Conservation (phyloP, 2,329 filamentous ascomycete species). For the Penicillium paneum region DNA sequence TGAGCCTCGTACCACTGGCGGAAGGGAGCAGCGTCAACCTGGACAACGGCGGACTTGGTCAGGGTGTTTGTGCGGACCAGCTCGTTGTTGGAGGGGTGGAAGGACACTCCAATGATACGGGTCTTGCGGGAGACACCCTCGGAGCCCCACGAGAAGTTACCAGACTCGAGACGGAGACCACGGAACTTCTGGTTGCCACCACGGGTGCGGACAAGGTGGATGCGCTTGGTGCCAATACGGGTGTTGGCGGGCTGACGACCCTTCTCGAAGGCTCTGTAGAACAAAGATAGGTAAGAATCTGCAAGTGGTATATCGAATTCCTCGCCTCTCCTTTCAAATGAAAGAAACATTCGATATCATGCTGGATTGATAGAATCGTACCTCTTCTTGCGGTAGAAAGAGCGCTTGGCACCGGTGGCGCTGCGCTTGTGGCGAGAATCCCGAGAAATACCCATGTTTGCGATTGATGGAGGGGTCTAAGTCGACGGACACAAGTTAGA, state of each 20-base stretch:
- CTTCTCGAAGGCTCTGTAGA: slow-evolving; percentile 99
- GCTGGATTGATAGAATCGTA: slow-evolving; percentile 47
- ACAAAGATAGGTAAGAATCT: slow-evolving; percentile 58
- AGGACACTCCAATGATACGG: slow-evolving; percentile 96
- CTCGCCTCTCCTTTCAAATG: neutral
- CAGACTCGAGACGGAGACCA: slow-evolving; percentile 94
- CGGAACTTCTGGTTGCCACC: slow-evolving; percentile 99
- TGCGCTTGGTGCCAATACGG: slow-evolving; percentile 94
- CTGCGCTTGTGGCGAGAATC: slow-evolving; percentile 99
- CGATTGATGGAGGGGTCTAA: slow-evolving; percentile 59
- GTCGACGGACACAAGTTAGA: slow-evolving; percentile 11
- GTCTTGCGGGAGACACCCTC: slow-evolving; percentile 98
- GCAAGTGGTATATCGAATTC: slow-evolving; percentile 1
- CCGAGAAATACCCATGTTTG: slow-evolving; percentile 99
- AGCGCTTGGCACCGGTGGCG: slow-evolving; percentile 96
- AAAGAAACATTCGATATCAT: slow-evolving; percentile 45
- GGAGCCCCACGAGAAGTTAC: slow-evolving; percentile 99
- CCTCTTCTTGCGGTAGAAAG: slow-evolving; percentile 73
- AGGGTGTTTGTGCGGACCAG: slow-evolving; percentile 99
- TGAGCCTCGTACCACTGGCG: slow-evolving; percentile 99
- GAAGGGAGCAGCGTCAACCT: slow-evolving; percentile 98
- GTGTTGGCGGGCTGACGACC: slow-evolving; percentile 99
- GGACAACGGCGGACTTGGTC: slow-evolving; percentile 97
- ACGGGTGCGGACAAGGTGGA: slow-evolving; percentile 94
- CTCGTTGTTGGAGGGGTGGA: slow-evolving; percentile 99